These are phyloP conservation scores for Telfairia occidentalis DNA, from an alignment of 331 rosid genomes.

Conservation along the genomic window DNA sequence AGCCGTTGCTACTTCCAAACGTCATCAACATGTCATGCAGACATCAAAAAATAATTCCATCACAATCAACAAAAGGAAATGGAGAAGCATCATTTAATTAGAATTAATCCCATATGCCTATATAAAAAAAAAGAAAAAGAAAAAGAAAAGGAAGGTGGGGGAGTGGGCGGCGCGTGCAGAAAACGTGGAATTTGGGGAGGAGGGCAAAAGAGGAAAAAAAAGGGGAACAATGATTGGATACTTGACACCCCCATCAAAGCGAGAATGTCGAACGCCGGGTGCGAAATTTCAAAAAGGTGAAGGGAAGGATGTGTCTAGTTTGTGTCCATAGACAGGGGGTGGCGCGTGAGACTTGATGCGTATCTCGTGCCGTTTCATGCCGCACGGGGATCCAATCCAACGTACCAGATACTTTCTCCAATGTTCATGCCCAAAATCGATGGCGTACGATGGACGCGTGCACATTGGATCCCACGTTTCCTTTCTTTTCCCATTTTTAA, in stretches of 20 bases:
- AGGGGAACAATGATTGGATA: constrained; percentile 3
- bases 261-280: constrained; percentile 3
- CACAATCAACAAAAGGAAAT: no score
- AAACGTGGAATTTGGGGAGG: not conserved
- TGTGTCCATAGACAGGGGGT: not conserved
- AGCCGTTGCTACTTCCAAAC: not conserved
- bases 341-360: constrained; percentile 14
- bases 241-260: not conserved
- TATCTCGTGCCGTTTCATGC: constrained; percentile 2
- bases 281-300: constrained; percentile 7
- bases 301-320: not conserved
- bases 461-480: not conserved
- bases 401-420: not conserved
- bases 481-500: not conserved
- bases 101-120: no score
- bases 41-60: not conserved
- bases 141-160: no score
- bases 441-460: constrained; percentile 4
- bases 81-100: no score
- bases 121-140: no score
- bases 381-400: constrained; percentile 8
- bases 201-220: not conserved
- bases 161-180: not conserved
- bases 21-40: not conserved
- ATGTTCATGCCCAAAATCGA: not conserved